Evolutionary conservation across 768 basidiomycete species (phyloP).

Genomic region (Lanmaoa rubissima): DNA sequence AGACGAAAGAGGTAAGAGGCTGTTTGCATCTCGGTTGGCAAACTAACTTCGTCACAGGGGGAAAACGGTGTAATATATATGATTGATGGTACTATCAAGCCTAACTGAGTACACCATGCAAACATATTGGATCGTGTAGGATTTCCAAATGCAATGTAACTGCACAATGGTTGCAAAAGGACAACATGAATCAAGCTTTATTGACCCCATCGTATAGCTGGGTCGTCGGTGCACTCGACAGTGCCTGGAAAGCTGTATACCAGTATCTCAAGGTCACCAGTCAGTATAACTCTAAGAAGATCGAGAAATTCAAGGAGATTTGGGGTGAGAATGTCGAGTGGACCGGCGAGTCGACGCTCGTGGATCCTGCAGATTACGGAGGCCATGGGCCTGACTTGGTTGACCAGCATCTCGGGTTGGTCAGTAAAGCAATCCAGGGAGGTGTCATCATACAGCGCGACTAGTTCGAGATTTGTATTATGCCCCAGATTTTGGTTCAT

Average conservation of each 20-base stretch:
- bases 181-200: slow-evolving; percentile 11
- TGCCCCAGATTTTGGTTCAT: too few relatives aligned
- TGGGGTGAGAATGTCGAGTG: slow-evolving; percentile 37
- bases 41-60: slow-evolving; percentile 30
- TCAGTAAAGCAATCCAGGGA: neutral
- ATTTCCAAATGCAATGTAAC: neutral
- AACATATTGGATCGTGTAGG: neutral
- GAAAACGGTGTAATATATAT: slow-evolving; percentile 44
- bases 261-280: slow-evolving; percentile 19
- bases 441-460: too few relatives aligned
- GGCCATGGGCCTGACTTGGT: neutral
- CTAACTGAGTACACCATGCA: slow-evolving; percentile 6
- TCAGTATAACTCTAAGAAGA: slow-evolving; percentile 1
- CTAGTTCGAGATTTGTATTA: too few relatives aligned
- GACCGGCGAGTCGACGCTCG: slow-evolving; percentile 3
- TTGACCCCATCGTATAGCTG: slow-evolving; percentile 27
- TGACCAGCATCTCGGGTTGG: slow-evolving; percentile 6
- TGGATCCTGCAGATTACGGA: neutral
- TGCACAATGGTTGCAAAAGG: neutral
- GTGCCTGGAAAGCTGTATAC: slow-evolving; percentile 35
- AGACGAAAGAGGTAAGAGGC: slow-evolving; percentile 56
- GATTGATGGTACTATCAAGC: slow-evolving; percentile 39
- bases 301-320: slow-evolving; percentile 17
- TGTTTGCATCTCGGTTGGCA: neutral
- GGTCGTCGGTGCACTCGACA: slow-evolving; percentile 41